A percentile compares a stretch with the other conserved stretches of the same genome.
Conservation (phyloP, 2,329 filamentous ascomycete species). For the Massarina eburnea region DNA sequence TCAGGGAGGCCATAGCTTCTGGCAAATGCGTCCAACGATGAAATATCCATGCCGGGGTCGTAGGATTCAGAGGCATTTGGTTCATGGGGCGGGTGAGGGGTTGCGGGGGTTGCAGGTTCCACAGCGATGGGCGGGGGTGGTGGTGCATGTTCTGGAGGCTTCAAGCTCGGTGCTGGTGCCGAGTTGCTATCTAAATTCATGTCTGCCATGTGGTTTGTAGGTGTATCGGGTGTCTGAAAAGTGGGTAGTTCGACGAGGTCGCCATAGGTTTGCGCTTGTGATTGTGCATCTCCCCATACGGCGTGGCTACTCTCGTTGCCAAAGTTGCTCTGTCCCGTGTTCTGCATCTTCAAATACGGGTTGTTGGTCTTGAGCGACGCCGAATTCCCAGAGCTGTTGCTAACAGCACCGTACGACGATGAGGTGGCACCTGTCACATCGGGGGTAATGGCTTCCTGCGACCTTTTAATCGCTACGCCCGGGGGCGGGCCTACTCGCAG, state of each 20-base stretch:
- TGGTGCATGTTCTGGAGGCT: slow-evolving; percentile 7
- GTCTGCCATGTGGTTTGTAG: slow-evolving; percentile 42
- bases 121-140: slow-evolving; percentile 31
- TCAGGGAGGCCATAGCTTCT: slow-evolving; percentile 25
- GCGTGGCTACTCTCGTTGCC: slow-evolving; percentile 41
- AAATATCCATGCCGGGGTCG: slow-evolving; percentile 30
- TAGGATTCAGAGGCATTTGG: slow-evolving; percentile 30
- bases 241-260: slow-evolving; percentile 47
- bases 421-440: slow-evolving; percentile 33
- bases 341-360: slow-evolving; percentile 46
- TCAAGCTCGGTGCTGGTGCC: slow-evolving; percentile 11
- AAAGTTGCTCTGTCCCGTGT: slow-evolving; percentile 38
- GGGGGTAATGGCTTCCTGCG: slow-evolving; percentile 29
- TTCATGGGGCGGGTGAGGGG: slow-evolving; percentile 22
- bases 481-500: slow-evolving; percentile 35
- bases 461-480: slow-evolving; percentile 33
- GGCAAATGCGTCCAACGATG: slow-evolving; percentile 32
- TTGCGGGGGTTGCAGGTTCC: slow-evolving; percentile 23
- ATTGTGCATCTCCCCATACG: slow-evolving; percentile 41
- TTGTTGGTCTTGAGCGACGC: slow-evolving; percentile 46
- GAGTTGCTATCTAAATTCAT: slow-evolving; percentile 34
- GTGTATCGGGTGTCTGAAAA: slow-evolving; percentile 42
- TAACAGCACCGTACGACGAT: slow-evolving; percentile 30
- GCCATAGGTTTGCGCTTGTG: slow-evolving; percentile 28
- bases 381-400: slow-evolving; percentile 33